phyloP scores from a whole-genome alignment of 73 alveolate genomes.

The Paramecium caudatum region DNA sequence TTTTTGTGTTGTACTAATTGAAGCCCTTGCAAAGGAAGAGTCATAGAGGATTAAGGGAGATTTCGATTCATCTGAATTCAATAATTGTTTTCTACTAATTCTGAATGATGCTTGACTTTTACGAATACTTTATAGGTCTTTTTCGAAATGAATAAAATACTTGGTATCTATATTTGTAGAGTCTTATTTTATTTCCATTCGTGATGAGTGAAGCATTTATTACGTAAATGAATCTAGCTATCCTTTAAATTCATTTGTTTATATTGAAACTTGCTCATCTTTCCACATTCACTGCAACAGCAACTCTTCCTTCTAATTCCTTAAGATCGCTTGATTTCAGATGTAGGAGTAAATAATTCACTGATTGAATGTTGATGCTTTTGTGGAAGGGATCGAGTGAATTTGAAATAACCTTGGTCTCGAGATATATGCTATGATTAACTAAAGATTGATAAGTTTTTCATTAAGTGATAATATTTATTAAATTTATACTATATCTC shows the following conservation, averaged over 20 bases:
- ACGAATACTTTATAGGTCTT: background rate
- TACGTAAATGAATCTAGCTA: background rate
- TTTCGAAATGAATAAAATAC: background rate
- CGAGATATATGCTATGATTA: background rate
- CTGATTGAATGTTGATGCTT: constrained; percentile 35
- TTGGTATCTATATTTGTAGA: background rate
- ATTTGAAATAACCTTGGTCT: background rate
- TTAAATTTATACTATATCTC: no score
- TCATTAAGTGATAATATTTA: no score
- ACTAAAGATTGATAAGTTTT: background rate
- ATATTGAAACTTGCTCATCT: background rate
- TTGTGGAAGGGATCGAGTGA: background rate
- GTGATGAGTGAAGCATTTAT: background rate
- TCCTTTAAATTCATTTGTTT: constrained; percentile 5
- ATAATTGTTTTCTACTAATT: constrained; percentile 7
- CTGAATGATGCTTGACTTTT: constrained; percentile 24
- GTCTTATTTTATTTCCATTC: background rate
- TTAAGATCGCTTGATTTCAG: background rate
- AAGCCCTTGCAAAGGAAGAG: constrained; percentile 12
- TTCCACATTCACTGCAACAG: constrained; percentile 31
- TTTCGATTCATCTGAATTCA: constrained; percentile 8
- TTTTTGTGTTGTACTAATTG: constrained; percentile 38
- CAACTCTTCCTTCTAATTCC: constrained; percentile 59
- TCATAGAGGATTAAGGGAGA: constrained; percentile 2
- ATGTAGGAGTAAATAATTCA: background rate